Percentiles rank a stretch among this genome's conserved stretches.
Conservation (phyloP, 1,139 yeast species). For the Scheffersomyces cryptocercus region DNA sequence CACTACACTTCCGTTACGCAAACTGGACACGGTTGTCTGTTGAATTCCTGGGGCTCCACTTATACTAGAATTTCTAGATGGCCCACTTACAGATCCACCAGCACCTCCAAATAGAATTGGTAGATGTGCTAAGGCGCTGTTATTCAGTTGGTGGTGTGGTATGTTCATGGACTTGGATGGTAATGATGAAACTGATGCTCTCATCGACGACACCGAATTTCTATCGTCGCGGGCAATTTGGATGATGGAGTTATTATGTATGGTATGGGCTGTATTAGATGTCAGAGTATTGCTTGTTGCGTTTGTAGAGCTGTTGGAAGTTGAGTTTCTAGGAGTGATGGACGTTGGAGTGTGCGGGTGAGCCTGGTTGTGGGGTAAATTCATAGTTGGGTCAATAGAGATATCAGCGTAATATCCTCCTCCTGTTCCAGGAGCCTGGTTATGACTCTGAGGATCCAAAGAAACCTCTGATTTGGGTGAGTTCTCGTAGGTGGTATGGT, state of each 20-base stretch:
- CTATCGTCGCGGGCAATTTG: constrained; percentile 46
- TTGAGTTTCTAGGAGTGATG: constrained; percentile 41
- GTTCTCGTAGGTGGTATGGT: constrained; percentile 27
- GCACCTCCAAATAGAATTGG: constrained; percentile 45
- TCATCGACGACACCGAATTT: constrained; percentile 33
- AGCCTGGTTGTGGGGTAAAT: constrained; percentile 46
- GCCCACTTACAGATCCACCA: constrained; percentile 44
- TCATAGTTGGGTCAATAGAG: constrained; percentile 50
- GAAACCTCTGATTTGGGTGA: constrained; percentile 32
- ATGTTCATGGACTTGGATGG: constrained; percentile 52
- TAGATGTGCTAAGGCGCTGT: constrained; percentile 43
- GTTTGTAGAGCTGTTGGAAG: constrained; percentile 16
- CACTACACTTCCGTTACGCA: constrained; percentile 43
- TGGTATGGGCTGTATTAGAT: constrained; percentile 6
- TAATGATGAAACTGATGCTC: constrained; percentile 46
- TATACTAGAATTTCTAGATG: constrained; percentile 42
- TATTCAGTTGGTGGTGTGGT: constrained; percentile 48
- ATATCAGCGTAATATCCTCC: constrained; percentile 54
- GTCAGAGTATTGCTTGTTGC: constrained; percentile 6
- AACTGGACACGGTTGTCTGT: constrained; percentile 38
- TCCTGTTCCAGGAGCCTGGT: constrained; percentile 29
- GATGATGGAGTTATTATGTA: constrained; percentile 45
- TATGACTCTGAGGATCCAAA: constrained; percentile 38
- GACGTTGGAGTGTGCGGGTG: constrained; percentile 35
- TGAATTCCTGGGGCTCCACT: constrained; percentile 36